Percentiles rank a stretch among this genome's conserved stretches.
Conservation (phyloP, 257 asterid genomes). For the Salvia splendens region DNA sequence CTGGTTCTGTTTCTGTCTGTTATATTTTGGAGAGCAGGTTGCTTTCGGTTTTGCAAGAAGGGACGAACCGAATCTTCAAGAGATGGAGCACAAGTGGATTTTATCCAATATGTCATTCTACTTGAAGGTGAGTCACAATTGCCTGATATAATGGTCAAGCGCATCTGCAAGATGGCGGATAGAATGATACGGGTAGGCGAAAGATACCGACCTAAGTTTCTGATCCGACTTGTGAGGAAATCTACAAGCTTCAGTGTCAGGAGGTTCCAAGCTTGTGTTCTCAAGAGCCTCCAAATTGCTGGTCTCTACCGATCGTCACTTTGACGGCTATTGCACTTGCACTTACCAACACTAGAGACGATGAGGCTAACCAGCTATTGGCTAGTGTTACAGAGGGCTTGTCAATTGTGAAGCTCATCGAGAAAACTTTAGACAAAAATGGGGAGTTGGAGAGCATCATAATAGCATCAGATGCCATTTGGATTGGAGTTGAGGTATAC, state of each 20-base stretch:
- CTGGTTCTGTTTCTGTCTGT: background rate
- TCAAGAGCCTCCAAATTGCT: background rate
- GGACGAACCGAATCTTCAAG: no score
- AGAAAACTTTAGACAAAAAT: background rate
- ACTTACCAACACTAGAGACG: background rate
- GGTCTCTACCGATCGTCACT: constrained; percentile 9
- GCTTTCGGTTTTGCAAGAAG: background rate
- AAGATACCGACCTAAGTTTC: background rate
- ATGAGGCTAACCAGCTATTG: background rate
- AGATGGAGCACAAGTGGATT: background rate
- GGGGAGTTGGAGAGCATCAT: background rate
- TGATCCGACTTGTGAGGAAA: background rate
- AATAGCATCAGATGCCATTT: background rate
- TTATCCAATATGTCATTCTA: background rate
- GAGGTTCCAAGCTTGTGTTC: background rate
- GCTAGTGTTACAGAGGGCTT: background rate
- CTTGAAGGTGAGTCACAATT: background rate
- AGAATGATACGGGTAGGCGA: background rate
- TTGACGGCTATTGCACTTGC: background rate
- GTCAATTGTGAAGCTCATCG: background rate
- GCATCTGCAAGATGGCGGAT: background rate
- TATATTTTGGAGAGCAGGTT: background rate
- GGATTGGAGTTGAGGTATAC: background rate
- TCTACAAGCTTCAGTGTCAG: background rate
- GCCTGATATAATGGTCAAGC: background rate